Evolutionary conservation across 306 rosid species (phyloP).

Genomic region (Calophaca sinica): DNA sequence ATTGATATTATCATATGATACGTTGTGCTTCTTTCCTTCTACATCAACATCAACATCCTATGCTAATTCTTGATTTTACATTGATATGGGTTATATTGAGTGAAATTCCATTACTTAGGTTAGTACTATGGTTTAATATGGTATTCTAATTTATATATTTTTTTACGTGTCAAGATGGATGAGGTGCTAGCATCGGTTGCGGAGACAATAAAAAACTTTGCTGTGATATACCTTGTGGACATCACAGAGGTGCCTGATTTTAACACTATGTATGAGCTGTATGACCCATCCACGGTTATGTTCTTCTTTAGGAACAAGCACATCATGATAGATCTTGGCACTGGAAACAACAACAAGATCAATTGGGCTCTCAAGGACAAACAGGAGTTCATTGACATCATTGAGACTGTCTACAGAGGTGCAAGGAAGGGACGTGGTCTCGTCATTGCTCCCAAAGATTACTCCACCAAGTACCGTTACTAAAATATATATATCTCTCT

Average conservation of each 20-base stretch:
- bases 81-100: slow-evolving; percentile 7
- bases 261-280: slow-evolving; percentile 94
- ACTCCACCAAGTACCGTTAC: slow-evolving; percentile 97
- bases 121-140: background rate
- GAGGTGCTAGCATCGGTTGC: slow-evolving; percentile 92
- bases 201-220: slow-evolving; percentile 87
- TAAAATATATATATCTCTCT: slow-evolving; percentile 38
- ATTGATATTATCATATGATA: background rate
- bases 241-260: slow-evolving; percentile 97
- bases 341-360: slow-evolving; percentile 98
- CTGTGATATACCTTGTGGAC: slow-evolving; percentile 93
- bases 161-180: slow-evolving; percentile 68
- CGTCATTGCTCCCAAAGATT: slow-evolving; percentile 94
- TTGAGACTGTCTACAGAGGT: slow-evolving; percentile 87
- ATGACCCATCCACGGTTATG: slow-evolving; percentile 93
- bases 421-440: slow-evolving; percentile 95
- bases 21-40: background rate
- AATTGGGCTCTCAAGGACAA: slow-evolving; percentile 98
- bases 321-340: slow-evolving; percentile 98
- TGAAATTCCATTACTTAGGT: background rate
- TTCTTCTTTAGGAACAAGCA: slow-evolving; percentile 97
- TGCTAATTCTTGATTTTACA: background rate
- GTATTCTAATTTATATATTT: slow-evolving; percentile 17
- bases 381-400: slow-evolving; percentile 90
- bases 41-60: background rate